Percentiles rank a stretch among this genome's conserved stretches.
Conservation (phyloP, 2,329 filamentous ascomycete genomes). For the Penicillium digitatum region DNA sequence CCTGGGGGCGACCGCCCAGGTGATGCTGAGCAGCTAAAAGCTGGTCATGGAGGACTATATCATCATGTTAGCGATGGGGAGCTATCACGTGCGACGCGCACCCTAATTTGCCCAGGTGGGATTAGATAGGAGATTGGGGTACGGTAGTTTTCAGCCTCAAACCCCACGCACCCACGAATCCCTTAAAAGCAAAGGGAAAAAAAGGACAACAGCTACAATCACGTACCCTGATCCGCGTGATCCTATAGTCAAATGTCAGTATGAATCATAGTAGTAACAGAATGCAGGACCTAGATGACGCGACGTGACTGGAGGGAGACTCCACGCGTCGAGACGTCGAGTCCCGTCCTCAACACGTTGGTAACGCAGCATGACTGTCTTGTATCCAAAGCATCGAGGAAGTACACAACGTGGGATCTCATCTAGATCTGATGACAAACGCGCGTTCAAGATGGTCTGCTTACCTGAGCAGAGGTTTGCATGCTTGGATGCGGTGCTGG, state of each 20-base stretch:
- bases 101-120: neutral
- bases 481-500: slow-evolving; percentile 49
- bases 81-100: neutral
- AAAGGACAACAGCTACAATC: neutral
- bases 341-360: neutral
- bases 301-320: slow-evolving; percentile 2
- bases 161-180: neutral
- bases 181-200: neutral
- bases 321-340: slow-evolving; percentile 14
- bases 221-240: slow-evolving; percentile 46
- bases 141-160: neutral
- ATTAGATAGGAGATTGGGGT: neutral
- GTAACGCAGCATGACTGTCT: neutral
- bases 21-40: slow-evolving; percentile 52
- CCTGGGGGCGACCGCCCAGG: slow-evolving; percentile 38
- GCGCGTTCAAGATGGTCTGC: slow-evolving; percentile 34
- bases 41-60: slow-evolving; percentile 59
- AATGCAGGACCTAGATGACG: neutral
- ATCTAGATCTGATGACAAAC: slow-evolving; percentile 37
- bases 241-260: slow-evolving; percentile 32
- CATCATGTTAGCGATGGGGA: slow-evolving; percentile 8
- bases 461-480: slow-evolving; percentile 54
- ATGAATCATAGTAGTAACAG: neutral
- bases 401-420: neutral
- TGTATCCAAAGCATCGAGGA: neutral